These are phyloP conservation scores for Ustilago cynodontis DNA, from an alignment of 1,284 basidiomycete genomes.

Conservation along the genomic window DNA sequence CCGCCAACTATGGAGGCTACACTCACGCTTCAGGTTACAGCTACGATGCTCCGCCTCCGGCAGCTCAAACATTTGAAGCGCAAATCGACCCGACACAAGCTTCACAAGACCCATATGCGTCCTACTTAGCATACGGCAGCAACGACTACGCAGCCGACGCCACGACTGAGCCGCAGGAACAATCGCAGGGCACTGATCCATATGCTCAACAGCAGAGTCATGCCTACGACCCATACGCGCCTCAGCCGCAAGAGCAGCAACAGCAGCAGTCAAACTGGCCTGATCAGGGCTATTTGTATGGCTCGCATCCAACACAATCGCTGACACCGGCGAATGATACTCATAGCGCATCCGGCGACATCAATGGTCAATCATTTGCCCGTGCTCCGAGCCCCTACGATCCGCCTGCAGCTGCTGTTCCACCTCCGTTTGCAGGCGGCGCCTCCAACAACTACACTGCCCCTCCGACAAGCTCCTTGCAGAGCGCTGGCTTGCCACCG, in stretches of 20 bases:
- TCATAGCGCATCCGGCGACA: background rate
- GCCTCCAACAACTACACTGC: slow-evolving; percentile 13
- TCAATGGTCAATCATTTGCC: background rate
- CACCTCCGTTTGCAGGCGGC: background rate
- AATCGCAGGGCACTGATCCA: slow-evolving; percentile 5
- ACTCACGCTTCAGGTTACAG: slow-evolving; percentile 15
- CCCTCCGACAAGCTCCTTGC: slow-evolving; percentile 3
- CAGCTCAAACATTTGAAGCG: slow-evolving; percentile 20
- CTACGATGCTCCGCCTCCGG: slow-evolving; percentile 15
- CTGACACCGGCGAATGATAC: slow-evolving; percentile 9
- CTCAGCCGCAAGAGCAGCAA: slow-evolving; percentile 10
- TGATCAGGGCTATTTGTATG: slow-evolving; percentile 14
- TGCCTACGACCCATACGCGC: slow-evolving; percentile 4
- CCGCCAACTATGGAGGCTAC: slow-evolving; percentile 21
- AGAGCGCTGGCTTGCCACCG: slow-evolving; percentile 16
- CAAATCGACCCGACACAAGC: slow-evolving; percentile 3
- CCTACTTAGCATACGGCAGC: slow-evolving; percentile 17
- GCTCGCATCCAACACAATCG: slow-evolving; percentile 4
- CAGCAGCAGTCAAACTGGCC: slow-evolving; percentile 19
- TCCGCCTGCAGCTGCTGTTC: slow-evolving; percentile 17
- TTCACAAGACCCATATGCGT: slow-evolving; percentile 15
- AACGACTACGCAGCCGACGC: slow-evolving; percentile 6
- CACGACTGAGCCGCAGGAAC: slow-evolving; percentile 10
- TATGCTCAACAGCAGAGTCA: slow-evolving; percentile 19
- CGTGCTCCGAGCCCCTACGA: slow-evolving; percentile 44